Evolutionary conservation across 2,329 filamentous ascomycete species (phyloP).

Genomic region (Fonsecaea pugnacius): DNA sequence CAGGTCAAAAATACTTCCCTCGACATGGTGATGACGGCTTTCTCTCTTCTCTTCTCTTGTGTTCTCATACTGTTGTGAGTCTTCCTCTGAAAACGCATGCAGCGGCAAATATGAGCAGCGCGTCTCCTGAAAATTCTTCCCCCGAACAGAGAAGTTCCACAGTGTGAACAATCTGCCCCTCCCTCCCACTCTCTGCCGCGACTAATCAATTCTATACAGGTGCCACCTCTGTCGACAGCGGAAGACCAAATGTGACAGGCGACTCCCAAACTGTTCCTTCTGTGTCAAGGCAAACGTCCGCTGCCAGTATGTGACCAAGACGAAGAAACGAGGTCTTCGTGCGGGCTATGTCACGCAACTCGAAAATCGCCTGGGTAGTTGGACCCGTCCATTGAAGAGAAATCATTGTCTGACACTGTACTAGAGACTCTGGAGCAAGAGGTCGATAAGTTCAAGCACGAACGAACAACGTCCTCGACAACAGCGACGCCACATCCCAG

Average conservation of each 20-base stretch:
- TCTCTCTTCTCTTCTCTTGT: background rate
- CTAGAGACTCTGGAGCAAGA: constrained; percentile 36
- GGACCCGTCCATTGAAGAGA: background rate
- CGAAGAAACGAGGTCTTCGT: constrained; percentile 40
- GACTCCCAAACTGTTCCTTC: constrained; percentile 38
- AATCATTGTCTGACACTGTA: constrained; percentile 3
- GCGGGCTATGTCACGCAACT: constrained; percentile 48
- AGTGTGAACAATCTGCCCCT: constrained; percentile 20
- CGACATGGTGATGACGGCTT: background rate
- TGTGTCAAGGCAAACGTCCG: constrained; percentile 37
- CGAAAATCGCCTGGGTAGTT: constrained; percentile 43
- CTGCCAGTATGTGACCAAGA: constrained; percentile 37
- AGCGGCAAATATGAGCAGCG: constrained; percentile 18
- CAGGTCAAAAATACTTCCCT: background rate
- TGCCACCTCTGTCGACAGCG: constrained; percentile 40
- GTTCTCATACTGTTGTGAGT: background rate
- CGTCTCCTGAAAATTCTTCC: constrained; percentile 21
- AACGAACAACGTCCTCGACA: constrained; percentile 15
- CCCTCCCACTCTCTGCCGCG: background rate
- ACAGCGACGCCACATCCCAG: constrained; percentile 7
- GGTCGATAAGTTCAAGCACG: constrained; percentile 32
- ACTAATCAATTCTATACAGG: constrained; percentile 8
- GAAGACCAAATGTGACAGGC: constrained; percentile 40
- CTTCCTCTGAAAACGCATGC: background rate
- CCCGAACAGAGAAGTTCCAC: constrained; percentile 28